These are phyloP conservation scores for Auriculariales sp. DNA, from an alignment of 768 basidiomycete genomes.

Conservation along the genomic window DNA sequence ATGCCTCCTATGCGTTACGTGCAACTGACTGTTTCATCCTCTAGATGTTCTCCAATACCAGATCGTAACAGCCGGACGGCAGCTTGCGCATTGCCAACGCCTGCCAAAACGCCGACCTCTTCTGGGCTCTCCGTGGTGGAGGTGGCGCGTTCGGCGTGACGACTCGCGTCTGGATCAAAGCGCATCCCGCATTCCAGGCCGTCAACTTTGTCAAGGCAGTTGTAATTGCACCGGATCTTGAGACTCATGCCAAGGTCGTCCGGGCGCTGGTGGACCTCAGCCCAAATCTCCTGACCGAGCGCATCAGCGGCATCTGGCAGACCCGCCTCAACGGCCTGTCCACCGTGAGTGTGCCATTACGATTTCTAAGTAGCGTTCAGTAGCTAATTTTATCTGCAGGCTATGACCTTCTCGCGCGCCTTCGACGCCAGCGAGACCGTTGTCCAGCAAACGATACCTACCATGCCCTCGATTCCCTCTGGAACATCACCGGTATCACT, in stretches of 20 bases:
- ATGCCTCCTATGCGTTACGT: neutral
- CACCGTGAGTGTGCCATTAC: too few species aligned
- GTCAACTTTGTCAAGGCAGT: neutral
- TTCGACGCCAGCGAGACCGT: neutral
- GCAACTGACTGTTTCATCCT: neutral
- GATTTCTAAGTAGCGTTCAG: too few species aligned
- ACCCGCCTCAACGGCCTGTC: too few species aligned
- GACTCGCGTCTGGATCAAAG: neutral
- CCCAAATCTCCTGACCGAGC: too few species aligned
- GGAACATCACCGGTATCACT: neutral
- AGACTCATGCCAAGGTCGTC: neutral
- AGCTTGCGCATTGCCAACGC: neutral
- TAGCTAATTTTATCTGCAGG: too few species aligned
- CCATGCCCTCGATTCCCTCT: neutral
- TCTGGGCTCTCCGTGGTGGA: slow-evolving; percentile 8
- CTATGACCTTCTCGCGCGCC: too few species aligned
- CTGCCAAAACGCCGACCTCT: slow-evolving; percentile 4
- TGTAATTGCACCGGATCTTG: neutral
- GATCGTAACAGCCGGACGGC: slow-evolving; percentile 5
- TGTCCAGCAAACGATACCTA: neutral
- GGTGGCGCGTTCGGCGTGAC: slow-evolving; percentile 4
- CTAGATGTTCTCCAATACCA: slow-evolving; percentile 3
- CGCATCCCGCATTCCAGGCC: neutral
- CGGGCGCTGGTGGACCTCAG: neutral
- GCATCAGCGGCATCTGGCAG: too few species aligned